Evolutionary conservation across 169 alveolate species (phyloP).

Genomic region (Eimeria praecox): DNA sequence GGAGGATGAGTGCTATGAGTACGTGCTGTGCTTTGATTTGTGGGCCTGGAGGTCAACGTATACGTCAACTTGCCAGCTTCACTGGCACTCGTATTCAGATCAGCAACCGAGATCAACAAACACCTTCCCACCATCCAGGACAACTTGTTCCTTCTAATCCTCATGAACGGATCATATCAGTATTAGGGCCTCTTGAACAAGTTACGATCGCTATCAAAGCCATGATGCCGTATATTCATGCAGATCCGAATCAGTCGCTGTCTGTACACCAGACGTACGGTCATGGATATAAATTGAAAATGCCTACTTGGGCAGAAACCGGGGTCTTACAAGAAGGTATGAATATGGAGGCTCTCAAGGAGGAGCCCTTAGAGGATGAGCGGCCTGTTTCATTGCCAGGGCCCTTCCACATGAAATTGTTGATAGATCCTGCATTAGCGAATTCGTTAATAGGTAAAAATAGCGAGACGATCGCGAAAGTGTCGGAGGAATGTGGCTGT

Average conservation of each 20-base stretch:
- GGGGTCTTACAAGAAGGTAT: conserved; percentile 75
- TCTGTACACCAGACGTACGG: conserved; percentile 78
- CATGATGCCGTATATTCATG: conserved; percentile 79
- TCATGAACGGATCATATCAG: conserved; percentile 48
- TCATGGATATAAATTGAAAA: conserved; percentile 48
- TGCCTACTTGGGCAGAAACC: conserved; percentile 75
- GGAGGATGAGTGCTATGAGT: conserved; percentile 79
- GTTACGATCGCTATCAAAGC: conserved; percentile 61
- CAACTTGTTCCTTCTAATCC: conserved; percentile 70
- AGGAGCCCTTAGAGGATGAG: conserved; percentile 54
- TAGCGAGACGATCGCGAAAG: conserved; percentile 30
- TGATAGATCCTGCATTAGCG: conserved; percentile 71
- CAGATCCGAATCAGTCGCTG: conserved; percentile 71
- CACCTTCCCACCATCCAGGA: conserved; percentile 58
- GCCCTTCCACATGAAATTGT: conserved; percentile 61
- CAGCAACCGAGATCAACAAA: conserved; percentile 63
- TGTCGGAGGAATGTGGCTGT: conserved; percentile 58
- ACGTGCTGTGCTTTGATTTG: conserved; percentile 68
- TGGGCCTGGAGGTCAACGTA: conserved; percentile 77
- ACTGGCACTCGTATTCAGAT: conserved; percentile 75
- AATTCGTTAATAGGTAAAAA: conserved; percentile 70
- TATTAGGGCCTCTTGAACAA: conserved; percentile 57
- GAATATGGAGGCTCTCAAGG: conserved; percentile 72
- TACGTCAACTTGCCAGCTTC: conserved; percentile 58
- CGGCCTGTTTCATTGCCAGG: conserved; percentile 69